Conservation (phyloP, 352 stramenopile species). For the Pythium insidiosum region DNA sequence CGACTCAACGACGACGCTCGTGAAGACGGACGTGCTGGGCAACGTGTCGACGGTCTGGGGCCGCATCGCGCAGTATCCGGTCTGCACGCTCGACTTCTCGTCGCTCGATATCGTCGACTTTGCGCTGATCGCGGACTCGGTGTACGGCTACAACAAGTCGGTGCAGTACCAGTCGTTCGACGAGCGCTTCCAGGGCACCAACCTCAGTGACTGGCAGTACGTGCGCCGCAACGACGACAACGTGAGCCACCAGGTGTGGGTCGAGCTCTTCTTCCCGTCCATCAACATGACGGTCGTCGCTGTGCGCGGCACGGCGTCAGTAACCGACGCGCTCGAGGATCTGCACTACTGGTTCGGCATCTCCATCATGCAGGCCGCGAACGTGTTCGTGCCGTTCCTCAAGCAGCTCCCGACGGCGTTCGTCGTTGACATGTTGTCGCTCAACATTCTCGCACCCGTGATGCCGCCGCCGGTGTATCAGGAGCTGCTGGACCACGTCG, state of each 20-base stretch:
- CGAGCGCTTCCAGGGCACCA: constrained; percentile 76
- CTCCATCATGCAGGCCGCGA: constrained; percentile 79
- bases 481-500: constrained; percentile 60
- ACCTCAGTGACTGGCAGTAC: constrained; percentile 68
- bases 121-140: constrained; percentile 73
- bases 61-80: constrained; percentile 65
- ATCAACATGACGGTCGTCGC: constrained; percentile 85
- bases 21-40: constrained; percentile 27
- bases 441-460: constrained; percentile 54
- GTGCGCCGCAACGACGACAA: constrained; percentile 60
- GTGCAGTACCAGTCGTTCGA: constrained; percentile 70
- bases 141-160: constrained; percentile 73
- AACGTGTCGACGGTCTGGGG: constrained; percentile 45
- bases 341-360: constrained; percentile 86
- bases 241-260: constrained; percentile 69
- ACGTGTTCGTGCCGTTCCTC: constrained; percentile 81
- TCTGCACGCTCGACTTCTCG: constrained; percentile 61
- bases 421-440: constrained; percentile 78
- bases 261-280: constrained; percentile 73
- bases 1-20: not conserved
- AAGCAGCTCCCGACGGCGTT: constrained; percentile 74
- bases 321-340: constrained; percentile 77
- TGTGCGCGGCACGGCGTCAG: constrained; percentile 74
- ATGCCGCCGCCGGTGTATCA: constrained; percentile 79
- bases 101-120: constrained; percentile 77